These are phyloP conservation scores for Ilex paraguariensis DNA, from an alignment of 305 asterid species.

Conservation along the genomic window DNA sequence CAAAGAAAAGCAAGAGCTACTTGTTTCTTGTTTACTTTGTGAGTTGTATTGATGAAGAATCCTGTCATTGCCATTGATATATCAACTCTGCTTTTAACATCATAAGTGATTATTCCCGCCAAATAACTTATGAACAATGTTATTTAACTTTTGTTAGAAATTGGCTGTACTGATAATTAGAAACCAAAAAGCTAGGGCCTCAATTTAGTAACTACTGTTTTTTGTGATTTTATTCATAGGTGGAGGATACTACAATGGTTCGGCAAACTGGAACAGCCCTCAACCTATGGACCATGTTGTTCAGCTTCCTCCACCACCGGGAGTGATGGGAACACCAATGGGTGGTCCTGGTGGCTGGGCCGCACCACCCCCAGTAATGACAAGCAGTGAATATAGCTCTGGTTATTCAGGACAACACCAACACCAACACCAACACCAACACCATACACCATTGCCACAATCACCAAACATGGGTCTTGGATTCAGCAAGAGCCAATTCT, in stretches of 20 bases:
- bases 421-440: background rate
- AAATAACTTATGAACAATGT: no score
- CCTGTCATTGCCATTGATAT: background rate
- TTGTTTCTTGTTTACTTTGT: no score
- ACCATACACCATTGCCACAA: slow-evolving; percentile 24
- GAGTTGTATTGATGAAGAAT: no score
- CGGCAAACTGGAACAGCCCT: slow-evolving; percentile 24
- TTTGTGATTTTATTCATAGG: slow-evolving; percentile 18
- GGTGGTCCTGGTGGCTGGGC: slow-evolving; percentile 29
- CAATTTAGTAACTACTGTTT: background rate
- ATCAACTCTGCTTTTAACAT: background rate
- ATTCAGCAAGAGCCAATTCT: slow-evolving; percentile 42
- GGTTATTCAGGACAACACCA: slow-evolving; percentile 21
- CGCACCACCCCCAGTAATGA: slow-evolving; percentile 9
- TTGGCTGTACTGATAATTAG: no score
- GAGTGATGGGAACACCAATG: slow-evolving; percentile 29
- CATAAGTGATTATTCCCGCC: no score
- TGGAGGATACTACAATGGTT: slow-evolving; percentile 27
- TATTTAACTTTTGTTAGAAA: no score
- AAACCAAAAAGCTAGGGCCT: no score
- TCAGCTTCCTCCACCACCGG: slow-evolving; percentile 43
- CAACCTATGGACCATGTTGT: slow-evolving; percentile 27
- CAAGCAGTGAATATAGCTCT: slow-evolving; percentile 25
- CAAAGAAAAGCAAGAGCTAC: no score
- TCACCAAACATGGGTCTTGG: slow-evolving; percentile 47